These are phyloP conservation scores for Stagonosporopsis cucurbitacearum DNA, from an alignment of 2,329 filamentous ascomycete species.

Conservation along the genomic window DNA sequence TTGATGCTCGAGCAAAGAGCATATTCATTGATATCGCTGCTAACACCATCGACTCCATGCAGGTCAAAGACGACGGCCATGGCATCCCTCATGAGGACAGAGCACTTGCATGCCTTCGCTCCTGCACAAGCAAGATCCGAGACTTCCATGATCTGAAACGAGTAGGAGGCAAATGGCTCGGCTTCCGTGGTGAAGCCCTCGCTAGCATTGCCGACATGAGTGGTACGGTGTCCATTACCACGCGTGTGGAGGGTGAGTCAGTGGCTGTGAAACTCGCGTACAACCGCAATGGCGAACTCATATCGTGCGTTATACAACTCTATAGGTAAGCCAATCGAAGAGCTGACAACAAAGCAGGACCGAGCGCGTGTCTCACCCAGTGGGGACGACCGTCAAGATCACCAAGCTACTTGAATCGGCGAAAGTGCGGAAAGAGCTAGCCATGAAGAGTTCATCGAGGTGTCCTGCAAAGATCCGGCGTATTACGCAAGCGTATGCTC, in stretches of 20 bases:
- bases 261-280: conserved; percentile 63
- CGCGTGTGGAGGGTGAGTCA: conserved; percentile 66
- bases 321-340: background rate
- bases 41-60: conserved; percentile 72
- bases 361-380: conserved; percentile 58
- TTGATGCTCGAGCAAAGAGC: conserved; percentile 72
- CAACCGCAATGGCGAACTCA: conserved; percentile 57
- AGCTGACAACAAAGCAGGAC: conserved; percentile 29
- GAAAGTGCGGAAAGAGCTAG: conserved; percentile 68
- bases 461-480: conserved; percentile 64
- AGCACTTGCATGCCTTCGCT: conserved; percentile 65
- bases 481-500: conserved; percentile 68
- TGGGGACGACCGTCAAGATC: conserved; percentile 73
- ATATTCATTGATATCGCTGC: conserved; percentile 69
- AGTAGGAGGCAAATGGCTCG: conserved; percentile 67
- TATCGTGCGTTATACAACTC: conserved; percentile 41
- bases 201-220: conserved; percentile 69
- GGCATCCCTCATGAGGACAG: conserved; percentile 71
- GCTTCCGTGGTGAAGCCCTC: conserved; percentile 77
- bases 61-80: conserved; percentile 70
- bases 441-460: conserved; percentile 64
- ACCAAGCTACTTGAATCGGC: conserved; percentile 64
- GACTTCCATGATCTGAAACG: conserved; percentile 66
- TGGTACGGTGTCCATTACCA: conserved; percentile 64
- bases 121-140: conserved; percentile 76